phyloP scores from a whole-genome alignment of 2,329 filamentous ascomycete genomes.

The Penicillium frequentans region DNA sequence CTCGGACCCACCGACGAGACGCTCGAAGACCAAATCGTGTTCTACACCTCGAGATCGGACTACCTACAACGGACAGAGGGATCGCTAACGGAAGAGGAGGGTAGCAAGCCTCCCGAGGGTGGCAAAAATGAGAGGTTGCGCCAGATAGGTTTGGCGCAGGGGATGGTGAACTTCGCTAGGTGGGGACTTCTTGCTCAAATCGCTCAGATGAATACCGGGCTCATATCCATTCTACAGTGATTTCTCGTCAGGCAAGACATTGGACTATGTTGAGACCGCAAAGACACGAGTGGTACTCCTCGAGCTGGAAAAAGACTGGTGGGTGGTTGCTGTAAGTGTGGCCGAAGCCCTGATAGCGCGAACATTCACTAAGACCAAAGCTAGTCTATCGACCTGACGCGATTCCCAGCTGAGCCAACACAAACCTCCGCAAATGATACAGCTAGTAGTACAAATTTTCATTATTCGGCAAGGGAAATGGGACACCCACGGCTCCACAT shows the following conservation, averaged over 20 bases:
- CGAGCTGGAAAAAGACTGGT: conserved; percentile 90
- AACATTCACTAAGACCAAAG: conserved; percentile 7
- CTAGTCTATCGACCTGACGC: conserved; percentile 79
- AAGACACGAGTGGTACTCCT: conserved; percentile 80
- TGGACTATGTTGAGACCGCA: conserved; percentile 89
- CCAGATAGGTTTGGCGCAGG: conserved; percentile 93
- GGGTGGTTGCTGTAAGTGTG: conserved; percentile 79
- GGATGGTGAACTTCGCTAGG: conserved; percentile 89
- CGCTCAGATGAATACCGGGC: not conserved
- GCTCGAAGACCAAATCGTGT: conserved; percentile 81
- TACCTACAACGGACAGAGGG: conserved; percentile 26
- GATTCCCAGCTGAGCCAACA: conserved; percentile 59
- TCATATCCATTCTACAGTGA: conserved; percentile 52
- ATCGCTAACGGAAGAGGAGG: conserved; percentile 18
- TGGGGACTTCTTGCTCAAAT: conserved; percentile 36
- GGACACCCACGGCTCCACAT: conserved; percentile 77
- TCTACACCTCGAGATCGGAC: conserved; percentile 68
- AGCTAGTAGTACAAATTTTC: conserved; percentile 52
- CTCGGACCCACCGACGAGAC: conserved; percentile 72
- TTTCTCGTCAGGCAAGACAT: conserved; percentile 73
- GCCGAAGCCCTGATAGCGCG: not conserved
- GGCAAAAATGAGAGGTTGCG: conserved; percentile 83
- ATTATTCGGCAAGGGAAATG: conserved; percentile 89
- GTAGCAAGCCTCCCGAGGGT: conserved; percentile 49
- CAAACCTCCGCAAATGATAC: conserved; percentile 37